Conservation (phyloP, 192 early-diverging fungal genomes). For the Allomyces arbusculus region DNA sequence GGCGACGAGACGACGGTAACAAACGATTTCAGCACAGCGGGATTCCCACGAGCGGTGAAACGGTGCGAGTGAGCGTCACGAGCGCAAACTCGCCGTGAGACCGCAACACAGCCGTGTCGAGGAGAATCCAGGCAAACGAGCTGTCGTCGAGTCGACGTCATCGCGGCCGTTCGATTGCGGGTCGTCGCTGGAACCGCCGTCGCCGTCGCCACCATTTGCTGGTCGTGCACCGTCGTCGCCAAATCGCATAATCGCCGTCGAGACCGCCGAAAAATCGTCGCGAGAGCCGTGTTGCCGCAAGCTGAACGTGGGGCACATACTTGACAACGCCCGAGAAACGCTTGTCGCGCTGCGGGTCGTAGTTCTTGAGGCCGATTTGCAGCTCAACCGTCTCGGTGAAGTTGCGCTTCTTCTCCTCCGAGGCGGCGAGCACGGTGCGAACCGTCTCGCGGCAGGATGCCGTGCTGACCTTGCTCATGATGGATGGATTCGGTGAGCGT, state of each 20-base stretch:
- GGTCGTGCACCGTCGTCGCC: background rate
- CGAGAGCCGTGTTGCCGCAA: slow-evolving; percentile 1
- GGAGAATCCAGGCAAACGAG: too few relatives aligned
- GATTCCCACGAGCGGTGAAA: too few relatives aligned
- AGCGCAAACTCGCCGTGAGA: too few relatives aligned
- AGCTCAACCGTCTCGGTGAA: slow-evolving; percentile 94
- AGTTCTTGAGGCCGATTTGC: slow-evolving; percentile 98
- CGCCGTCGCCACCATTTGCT: too few relatives aligned
- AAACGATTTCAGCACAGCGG: too few relatives aligned
- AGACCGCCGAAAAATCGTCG: background rate
- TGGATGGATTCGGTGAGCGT: too few relatives aligned
- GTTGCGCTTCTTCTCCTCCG: slow-evolving; percentile 83
- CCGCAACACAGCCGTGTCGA: too few relatives aligned
- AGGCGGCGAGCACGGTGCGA: slow-evolving; percentile 38
- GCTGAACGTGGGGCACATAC: slow-evolving; percentile 4
- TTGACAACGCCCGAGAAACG: slow-evolving; percentile 93
- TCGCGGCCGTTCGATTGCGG: too few relatives aligned
- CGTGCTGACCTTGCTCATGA: slow-evolving; percentile 51
- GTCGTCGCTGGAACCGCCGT: too few relatives aligned
- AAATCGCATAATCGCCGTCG: background rate
- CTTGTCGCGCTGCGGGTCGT: slow-evolving; percentile 99
- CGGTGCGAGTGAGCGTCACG: too few relatives aligned
- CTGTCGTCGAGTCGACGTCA: too few relatives aligned
- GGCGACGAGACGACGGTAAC: too few relatives aligned
- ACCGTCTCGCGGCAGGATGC: slow-evolving; percentile 71